Evolutionary conservation across 2,329 filamentous ascomycete genomes (phyloP), one percentile per base, ranked within the genome.

Genomic region (Rachicladosporium sp.): DNA sequence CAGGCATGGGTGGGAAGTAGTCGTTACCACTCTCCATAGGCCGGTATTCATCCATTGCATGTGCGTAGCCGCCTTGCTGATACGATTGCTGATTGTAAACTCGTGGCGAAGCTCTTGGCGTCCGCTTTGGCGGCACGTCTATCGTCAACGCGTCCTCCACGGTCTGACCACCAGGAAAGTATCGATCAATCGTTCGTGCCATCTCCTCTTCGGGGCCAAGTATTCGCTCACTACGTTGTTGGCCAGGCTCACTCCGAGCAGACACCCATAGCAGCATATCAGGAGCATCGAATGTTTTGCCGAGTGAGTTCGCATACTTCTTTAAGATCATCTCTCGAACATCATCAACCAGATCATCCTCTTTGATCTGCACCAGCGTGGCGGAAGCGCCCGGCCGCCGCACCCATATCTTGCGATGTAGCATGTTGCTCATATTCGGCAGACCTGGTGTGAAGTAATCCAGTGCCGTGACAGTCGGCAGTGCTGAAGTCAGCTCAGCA

Each of bases 301-400:
- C 89, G 19, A 98, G 70, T 10, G 87, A 93, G 63, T 98, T 96
- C 51, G 79, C 78, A 61, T 96, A 98, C 67, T 96, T 96, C 54
- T 77, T 78, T 51, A 96, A 67, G 42, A 96, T 91, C 69, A 86
- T 77, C 51, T 95, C 91, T 51, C 89, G 82, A 45, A 94, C 80
- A 62, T 95, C 89, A 60, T 98, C 91, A 42, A 96, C 88, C 51
- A 96, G 66, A 56, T 94, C 87, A 53, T 93, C 86, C 54, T 93
- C 83, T 50, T 77, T 73, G 52, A 93, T 82, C 44, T 81, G 78
- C 40, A 98, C 81, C 53, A 91, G 70, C 10, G 91, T 98, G 31
- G 89, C 78, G 41, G 89, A 95, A 43, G 80, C 83, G 48, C 80
- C 74, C 12, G 83, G 82, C 53, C 89, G 75, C 68, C 82, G 91